phyloP scores from a whole-genome alignment of 805 yeast genomes.

The Metschnikowia borealis region DNA sequence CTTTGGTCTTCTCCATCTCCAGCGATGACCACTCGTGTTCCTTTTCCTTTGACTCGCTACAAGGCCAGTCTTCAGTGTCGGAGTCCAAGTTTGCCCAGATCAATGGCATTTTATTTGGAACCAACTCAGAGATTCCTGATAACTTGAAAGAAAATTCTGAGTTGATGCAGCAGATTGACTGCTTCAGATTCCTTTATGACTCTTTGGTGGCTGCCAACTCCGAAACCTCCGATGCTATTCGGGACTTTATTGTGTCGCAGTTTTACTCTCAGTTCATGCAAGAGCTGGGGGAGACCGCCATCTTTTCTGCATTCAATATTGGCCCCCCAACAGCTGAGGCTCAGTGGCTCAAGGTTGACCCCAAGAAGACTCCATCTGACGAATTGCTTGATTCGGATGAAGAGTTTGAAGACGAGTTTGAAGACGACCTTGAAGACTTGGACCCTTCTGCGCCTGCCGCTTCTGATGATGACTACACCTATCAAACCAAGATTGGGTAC shows the following conservation, averaged over 20 bases:
- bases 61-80: neutral
- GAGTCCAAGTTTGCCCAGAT: slow-evolving; percentile 4
- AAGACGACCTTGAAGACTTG: neutral
- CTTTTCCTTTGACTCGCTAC: slow-evolving; percentile 1
- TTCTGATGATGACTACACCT: neutral
- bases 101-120: slow-evolving; percentile 3
- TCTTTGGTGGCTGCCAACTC: slow-evolving; percentile 2
- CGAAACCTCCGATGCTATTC: slow-evolving; percentile 1
- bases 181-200: slow-evolving; percentile 3
- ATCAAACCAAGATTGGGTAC: slow-evolving; percentile 2
- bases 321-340: neutral
- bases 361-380: neutral
- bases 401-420: neutral
- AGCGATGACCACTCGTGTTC: slow-evolving; percentile 4
- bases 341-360: neutral
- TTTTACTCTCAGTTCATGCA: slow-evolving; percentile 5
- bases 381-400: neutral
- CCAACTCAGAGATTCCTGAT: slow-evolving; percentile 1
- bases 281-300: neutral
- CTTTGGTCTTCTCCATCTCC: slow-evolving; percentile 3
- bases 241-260: slow-evolving; percentile 2
- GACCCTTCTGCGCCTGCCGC: neutral
- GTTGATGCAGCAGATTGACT: slow-evolving; percentile 5
- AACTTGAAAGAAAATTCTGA: neutral
- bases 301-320: neutral